phyloP scores from a whole-genome alignment of 805 yeast genomes.

The Myxozyma neotropica region DNA sequence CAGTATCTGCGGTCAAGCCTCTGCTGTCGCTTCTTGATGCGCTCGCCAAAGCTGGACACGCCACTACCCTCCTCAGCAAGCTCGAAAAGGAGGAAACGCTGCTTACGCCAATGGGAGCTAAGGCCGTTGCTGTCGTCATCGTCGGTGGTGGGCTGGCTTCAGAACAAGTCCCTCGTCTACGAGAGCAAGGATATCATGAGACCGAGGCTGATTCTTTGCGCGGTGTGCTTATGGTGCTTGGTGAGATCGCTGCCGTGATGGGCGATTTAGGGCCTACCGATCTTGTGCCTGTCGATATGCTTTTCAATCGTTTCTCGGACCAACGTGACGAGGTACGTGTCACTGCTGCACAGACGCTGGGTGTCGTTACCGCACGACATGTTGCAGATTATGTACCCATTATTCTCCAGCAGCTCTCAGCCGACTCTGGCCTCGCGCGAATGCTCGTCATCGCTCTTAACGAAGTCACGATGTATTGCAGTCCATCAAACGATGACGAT shows the following conservation, averaged over 20 bases:
- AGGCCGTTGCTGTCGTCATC: constrained; percentile 24
- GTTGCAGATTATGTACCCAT: constrained; percentile 45
- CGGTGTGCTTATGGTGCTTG: constrained; percentile 23
- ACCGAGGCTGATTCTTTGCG: constrained; percentile 1
- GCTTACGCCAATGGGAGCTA: constrained; percentile 24
- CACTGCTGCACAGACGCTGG: constrained; percentile 58
- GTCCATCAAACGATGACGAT: background rate
- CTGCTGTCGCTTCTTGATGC: constrained; percentile 13
- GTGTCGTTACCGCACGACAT: constrained; percentile 51
- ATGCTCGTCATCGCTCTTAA: constrained; percentile 43
- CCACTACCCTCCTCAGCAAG: background rate
- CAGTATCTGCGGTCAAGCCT: constrained; percentile 15
- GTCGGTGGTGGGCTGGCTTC: constrained; percentile 17
- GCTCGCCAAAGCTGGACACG: constrained; percentile 14
- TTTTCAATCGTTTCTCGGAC: constrained; percentile 44
- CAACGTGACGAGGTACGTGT: constrained; percentile 45
- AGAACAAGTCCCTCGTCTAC: constrained; percentile 4
- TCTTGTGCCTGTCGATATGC: constrained; percentile 37
- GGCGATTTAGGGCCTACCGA: constrained; percentile 6
- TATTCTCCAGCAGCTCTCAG: constrained; percentile 43
- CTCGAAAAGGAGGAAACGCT: constrained; percentile 27
- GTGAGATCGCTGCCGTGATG: constrained; percentile 23
- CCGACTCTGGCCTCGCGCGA: constrained; percentile 27
- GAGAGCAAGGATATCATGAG: background rate
- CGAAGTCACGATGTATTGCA: constrained; percentile 29